phyloP scores from a whole-genome alignment of 169 alveolate species.

The Plasmodium yoelii region DNA sequence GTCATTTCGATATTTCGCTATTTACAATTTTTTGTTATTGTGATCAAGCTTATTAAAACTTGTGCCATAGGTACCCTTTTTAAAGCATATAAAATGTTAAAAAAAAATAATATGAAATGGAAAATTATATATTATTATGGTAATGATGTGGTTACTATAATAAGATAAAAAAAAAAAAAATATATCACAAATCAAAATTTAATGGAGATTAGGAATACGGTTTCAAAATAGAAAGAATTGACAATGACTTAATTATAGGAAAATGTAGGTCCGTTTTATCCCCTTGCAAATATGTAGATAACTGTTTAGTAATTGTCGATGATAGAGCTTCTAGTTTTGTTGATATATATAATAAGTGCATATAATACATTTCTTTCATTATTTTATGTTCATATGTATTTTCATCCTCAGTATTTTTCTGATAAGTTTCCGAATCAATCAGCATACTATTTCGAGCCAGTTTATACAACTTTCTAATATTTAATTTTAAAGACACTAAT shows the following conservation, averaged over 20 bases:
- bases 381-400: neutral
- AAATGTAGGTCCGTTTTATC: conserved; percentile 36
- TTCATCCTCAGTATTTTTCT: neutral
- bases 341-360: conserved; percentile 39
- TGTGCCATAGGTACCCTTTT: too few species aligned
- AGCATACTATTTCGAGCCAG: neutral
- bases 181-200: too few species aligned
- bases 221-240: conserved; percentile 50
- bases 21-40: too few species aligned
- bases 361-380: conserved; percentile 42
- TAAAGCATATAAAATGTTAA: too few species aligned
- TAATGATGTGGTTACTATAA: too few species aligned
- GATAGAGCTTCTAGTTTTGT: conserved; percentile 71
- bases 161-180: too few species aligned
- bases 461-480: conserved; percentile 44
- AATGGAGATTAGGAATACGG: conserved; percentile 23
- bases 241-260: conserved; percentile 53
- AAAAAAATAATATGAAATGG: too few species aligned
- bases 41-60: too few species aligned
- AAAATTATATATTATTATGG: too few species aligned
- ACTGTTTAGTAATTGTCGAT: conserved; percentile 62
- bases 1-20: too few species aligned
- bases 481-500: conserved; percentile 56
- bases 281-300: conserved; percentile 45
- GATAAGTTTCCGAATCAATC: neutral